Evolutionary conservation across 305 asterid species (phyloP), one percentile per base, ranked within the genome.

Genomic region (Plantago rigida): DNA sequence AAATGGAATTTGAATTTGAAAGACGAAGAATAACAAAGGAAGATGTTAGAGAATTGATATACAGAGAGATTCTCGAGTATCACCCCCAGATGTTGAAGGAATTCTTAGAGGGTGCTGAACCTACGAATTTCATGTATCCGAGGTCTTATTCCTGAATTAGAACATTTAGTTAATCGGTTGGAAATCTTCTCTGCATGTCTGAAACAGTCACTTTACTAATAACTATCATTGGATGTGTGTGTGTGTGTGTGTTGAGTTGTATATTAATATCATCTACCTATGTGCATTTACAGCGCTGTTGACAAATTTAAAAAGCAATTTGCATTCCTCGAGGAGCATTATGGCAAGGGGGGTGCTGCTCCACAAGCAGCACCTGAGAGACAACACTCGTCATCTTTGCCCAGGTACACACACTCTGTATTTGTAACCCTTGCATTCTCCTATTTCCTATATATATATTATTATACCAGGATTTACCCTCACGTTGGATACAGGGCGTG

Each of bases 1-100:
- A 91, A 78, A 85, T 91, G 95, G 98, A 91, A 75, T 91, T 91
- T 47, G 98, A 91, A 70, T 91, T 91, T 66, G 98, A 91, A 78
- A 79, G 96, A 73, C 86, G 98, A 66, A 91, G 98, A 78, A 78
- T 87, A 52, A 85, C 98, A 4, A 91, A 91, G 79, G 98, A 91
- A 58, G 96, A 87, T 69, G 92, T 91, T 13, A 77, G 96, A 64
- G 98, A 91, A 73, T 64, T 91, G 68, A 91, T 91, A 47, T 91
- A 91, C 60, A 74, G 90, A 39, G 98, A 91, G 74, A 91, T 77
- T 77, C 96, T 91, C 13, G 96, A 91, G 77, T 91, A 91, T 63
- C 98, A 91, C 75, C 98, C 96, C 0, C 80, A 86, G 73, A 91
- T 91, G 98, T 78, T 91, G 81, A 84, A 88, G 72, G 97, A 91